A percentile compares a stretch with the other conserved stretches of the same genome.
Evolutionary conservation across 371 early-diverging fungal species (phyloP).

Genomic region (Thermomucor indicae-seudaticae): DNA sequence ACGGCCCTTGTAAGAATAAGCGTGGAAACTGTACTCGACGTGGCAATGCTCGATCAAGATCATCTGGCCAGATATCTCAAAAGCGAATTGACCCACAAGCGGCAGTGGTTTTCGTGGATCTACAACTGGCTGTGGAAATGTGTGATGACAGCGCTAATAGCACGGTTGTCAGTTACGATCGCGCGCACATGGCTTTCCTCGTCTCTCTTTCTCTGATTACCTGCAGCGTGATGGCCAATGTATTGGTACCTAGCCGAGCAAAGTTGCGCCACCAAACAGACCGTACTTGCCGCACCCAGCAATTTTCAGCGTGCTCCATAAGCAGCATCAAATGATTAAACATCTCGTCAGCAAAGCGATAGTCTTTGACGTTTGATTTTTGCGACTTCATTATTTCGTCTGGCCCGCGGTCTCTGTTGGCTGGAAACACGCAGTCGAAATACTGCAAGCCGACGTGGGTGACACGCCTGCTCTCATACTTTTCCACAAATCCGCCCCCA

Average conservation of each 20-base stretch:
- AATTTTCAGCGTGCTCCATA: constrained; percentile 34
- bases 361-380: constrained; percentile 37
- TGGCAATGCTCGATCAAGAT: constrained; percentile 35
- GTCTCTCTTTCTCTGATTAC: too few species aligned
- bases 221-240: constrained; percentile 36
- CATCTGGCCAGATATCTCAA: constrained; percentile 46
- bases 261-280: constrained; percentile 47
- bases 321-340: constrained; percentile 38
- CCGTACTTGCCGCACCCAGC: constrained; percentile 33
- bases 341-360: constrained; percentile 45
- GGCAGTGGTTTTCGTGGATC: constrained; percentile 12
- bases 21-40: constrained; percentile 43
- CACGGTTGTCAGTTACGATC: not conserved
- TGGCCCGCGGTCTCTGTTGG: constrained; percentile 27
- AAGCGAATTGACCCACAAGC: constrained; percentile 45
- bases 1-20: constrained; percentile 39
- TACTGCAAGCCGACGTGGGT: constrained; percentile 33
- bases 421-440: constrained; percentile 33
- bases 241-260: constrained; percentile 27
- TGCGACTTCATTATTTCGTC: constrained; percentile 35
- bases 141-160: constrained; percentile 22
- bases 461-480: constrained; percentile 29
- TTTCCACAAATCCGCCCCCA: constrained; percentile 42
- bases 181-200: too few species aligned
- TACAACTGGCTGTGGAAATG: constrained; percentile 15